These are phyloP conservation scores for Zychaea mexicana DNA, from an alignment of 371 early-diverging fungal species.

Conservation along the genomic window DNA sequence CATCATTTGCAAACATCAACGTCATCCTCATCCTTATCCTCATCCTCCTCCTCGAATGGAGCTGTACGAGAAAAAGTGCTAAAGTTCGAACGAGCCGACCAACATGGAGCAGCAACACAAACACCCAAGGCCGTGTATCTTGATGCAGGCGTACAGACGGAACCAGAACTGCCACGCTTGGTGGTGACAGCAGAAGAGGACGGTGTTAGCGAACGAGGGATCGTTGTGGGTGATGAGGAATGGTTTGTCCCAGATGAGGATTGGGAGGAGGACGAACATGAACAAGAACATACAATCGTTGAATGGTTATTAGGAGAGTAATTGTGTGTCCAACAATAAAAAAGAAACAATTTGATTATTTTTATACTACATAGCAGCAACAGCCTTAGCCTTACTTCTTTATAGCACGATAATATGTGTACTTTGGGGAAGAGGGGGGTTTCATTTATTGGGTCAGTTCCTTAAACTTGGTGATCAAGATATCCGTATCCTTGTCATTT, in stretches of 20 bases:
- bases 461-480: slow-evolving; percentile 16
- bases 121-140: background rate
- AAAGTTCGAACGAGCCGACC: slow-evolving; percentile 11
- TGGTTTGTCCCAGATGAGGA: slow-evolving; percentile 24
- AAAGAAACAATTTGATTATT: too few species aligned
- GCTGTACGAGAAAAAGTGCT: slow-evolving; percentile 14
- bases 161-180: slow-evolving; percentile 6
- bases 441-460: background rate
- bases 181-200: slow-evolving; percentile 2
- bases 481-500: slow-evolving; percentile 13
- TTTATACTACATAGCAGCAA: too few species aligned
- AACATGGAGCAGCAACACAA: background rate
- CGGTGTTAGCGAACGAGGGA: slow-evolving; percentile 7
- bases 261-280: slow-evolving; percentile 23
- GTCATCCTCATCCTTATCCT: background rate
- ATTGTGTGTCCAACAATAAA: too few species aligned
- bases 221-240: slow-evolving; percentile 22
- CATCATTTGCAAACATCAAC: background rate
- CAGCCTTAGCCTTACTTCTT: background rate
- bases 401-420: background rate
- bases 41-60: background rate
- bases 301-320: slow-evolving; percentile 21
- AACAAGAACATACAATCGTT: slow-evolving; percentile 19
- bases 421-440: too few species aligned
- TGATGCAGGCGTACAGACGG: slow-evolving; percentile 11